Evolutionary conservation across 1,284 basidiomycete species (phyloP).

Genomic region (Chalciporus sp.): DNA sequence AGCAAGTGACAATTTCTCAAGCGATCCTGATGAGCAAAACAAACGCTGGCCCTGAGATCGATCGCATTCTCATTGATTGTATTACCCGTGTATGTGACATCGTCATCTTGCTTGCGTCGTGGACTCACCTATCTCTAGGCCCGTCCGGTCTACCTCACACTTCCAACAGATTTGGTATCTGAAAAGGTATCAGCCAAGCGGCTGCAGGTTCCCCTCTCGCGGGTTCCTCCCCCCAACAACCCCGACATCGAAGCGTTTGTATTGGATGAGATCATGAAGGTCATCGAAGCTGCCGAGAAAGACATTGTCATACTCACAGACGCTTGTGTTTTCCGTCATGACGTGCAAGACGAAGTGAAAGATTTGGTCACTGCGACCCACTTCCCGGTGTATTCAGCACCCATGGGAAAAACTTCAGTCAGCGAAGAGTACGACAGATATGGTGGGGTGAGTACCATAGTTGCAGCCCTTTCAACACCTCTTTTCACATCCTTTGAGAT

Average conservation of each 20-base stretch:
- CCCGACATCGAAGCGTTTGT: constrained; percentile 70
- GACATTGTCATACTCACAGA: constrained; percentile 85
- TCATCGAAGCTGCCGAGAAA: constrained; percentile 62
- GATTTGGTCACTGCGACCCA: constrained; percentile 73
- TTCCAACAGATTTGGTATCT: constrained; percentile 86
- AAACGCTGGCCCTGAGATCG: constrained; percentile 73
- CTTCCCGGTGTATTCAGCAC: constrained; percentile 79
- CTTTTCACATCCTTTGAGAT: constrained; percentile 47
- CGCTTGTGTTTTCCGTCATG: constrained; percentile 84
- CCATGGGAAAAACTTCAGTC: constrained; percentile 89
- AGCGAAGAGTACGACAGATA: constrained; percentile 83
- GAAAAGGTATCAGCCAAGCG: constrained; percentile 67
- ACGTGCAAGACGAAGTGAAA: constrained; percentile 66
- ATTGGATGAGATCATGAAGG: constrained; percentile 68
- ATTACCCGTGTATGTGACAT: constrained; percentile 55
- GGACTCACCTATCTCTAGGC: constrained; percentile 45
- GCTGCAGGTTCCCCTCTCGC: constrained; percentile 65
- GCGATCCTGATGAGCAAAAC: constrained; percentile 57
- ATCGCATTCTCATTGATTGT: constrained; percentile 77
- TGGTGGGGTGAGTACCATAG: constrained; percentile 69
- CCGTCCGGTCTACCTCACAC: constrained; percentile 84
- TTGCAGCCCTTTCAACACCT: neutral
- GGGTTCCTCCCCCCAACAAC: constrained; percentile 53
- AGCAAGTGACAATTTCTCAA: constrained; percentile 76
- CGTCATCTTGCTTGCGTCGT: neutral